Percentiles rank a stretch among this genome's conserved stretches.
Conservation (phyloP, 2,329 filamentous ascomycete genomes). For the Tolypocladium tropicale region DNA sequence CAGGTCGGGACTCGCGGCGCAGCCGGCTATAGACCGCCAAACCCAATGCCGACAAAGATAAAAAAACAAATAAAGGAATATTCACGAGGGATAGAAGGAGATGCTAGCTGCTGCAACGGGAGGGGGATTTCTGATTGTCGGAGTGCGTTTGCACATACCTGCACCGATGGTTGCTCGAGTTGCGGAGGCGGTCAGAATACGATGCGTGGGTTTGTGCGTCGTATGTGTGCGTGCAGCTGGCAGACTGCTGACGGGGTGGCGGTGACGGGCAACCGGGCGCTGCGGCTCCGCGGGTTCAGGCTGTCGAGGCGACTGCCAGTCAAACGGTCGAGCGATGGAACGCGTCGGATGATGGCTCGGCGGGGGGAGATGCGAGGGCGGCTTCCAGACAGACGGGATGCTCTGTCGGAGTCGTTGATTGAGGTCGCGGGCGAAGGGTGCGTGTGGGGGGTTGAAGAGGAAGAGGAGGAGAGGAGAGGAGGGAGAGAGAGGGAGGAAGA, state of each 20-base stretch:
- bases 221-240: neutral
- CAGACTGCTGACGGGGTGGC: constrained; percentile 1
- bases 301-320: neutral
- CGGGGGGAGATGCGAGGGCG: constrained; percentile 2
- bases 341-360: constrained; percentile 2
- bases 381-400: neutral
- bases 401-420: neutral
- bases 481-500: constrained; percentile 2
- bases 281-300: neutral
- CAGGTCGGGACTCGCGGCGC: neutral
- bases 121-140: neutral
- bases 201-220: neutral
- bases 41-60: neutral
- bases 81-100: neutral
- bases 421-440: constrained; percentile 2
- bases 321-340: neutral
- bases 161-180: neutral
- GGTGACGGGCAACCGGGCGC: constrained; percentile 1
- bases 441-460: constrained; percentile 3
- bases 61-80: neutral
- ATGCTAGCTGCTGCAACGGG: neutral
- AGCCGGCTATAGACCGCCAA: neutral
- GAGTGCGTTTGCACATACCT: neutral
- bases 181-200: neutral
- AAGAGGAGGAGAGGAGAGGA: constrained; percentile 4